Percentiles rank a stretch among this genome's conserved stretches.
These are phyloP conservation scores for Xylaria arbuscula DNA, from an alignment of 2,329 filamentous ascomycete species.

Conservation along the genomic window DNA sequence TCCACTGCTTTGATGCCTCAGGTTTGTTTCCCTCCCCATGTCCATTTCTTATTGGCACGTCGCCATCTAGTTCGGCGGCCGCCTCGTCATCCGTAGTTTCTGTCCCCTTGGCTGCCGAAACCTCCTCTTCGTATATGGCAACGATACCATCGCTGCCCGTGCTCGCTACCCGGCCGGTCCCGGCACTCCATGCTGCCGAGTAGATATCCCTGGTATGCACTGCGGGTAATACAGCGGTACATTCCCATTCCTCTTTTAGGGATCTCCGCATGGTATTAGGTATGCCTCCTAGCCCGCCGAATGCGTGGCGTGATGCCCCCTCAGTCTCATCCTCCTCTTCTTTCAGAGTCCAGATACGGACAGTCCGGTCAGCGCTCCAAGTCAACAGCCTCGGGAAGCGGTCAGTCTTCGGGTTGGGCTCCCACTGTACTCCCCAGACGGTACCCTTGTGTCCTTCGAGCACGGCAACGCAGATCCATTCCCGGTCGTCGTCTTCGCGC, in stretches of 20 bases:
- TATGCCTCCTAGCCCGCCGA: constrained; percentile 67
- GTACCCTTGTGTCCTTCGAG: constrained; percentile 85
- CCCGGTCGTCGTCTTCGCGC: constrained; percentile 86
- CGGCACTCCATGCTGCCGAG: constrained; percentile 83
- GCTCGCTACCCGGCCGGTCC: constrained; percentile 82
- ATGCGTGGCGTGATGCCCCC: constrained; percentile 50
- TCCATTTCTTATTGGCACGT: constrained; percentile 47
- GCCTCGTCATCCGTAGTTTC: constrained; percentile 25
- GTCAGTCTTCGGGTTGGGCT: constrained; percentile 56
- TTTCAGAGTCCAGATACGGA: constrained; percentile 81
- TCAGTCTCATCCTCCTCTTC: constrained; percentile 62
- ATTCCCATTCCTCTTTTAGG: constrained; percentile 84
- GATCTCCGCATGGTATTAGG: constrained; percentile 89
- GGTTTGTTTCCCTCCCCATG: constrained; percentile 42
- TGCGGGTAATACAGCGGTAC: constrained; percentile 78
- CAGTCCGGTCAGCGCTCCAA: constrained; percentile 84
- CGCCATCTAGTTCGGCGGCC: constrained; percentile 48
- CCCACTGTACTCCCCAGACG: constrained; percentile 89
- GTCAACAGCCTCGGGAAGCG: constrained; percentile 75
- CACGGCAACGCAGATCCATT: constrained; percentile 90
- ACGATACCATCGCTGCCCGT: constrained; percentile 88
- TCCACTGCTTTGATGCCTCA: constrained; percentile 69
- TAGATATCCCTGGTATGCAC: constrained; percentile 86
- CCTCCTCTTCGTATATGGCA: constrained; percentile 77
- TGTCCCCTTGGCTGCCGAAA: constrained; percentile 11